Base-by-base conservation (phyloP, 805 yeast species). In the Yamadazyma phyllophila region DNA sequence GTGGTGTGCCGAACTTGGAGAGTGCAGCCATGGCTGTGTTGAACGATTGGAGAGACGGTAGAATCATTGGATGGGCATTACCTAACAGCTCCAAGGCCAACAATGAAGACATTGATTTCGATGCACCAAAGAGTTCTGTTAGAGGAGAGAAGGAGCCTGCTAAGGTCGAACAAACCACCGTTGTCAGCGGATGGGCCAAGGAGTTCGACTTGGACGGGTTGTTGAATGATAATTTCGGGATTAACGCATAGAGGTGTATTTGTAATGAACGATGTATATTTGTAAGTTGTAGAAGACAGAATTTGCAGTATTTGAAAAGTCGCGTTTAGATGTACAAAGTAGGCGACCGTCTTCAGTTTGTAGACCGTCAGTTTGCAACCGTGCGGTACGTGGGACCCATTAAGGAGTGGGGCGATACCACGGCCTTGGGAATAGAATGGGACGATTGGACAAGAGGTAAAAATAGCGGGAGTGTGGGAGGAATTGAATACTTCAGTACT, bases 31-130 rank as follows among this genome's bases (percentile, higher is more conserved):
- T 79, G 57, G 75, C 86, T 31, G 85, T 94, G 10, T 74, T 94
- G 60, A 88, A 80, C 58, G 99, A 94, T 68, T 94, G 98, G 98
- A 82, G 97, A 69, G 97, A 91, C 65, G 99, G 99, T 48, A 81
- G 94, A 62, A 82, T 94, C 57, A 67, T 84, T 45, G 96, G 97
- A 39, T 94, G 97, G 96, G 81, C 88, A 2, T 68, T 83, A 56
- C 96, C 96, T 41, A 84, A 65, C 48, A 58, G 66, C 29, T 73
- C 82, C 10, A 76, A 77, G 55, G 67, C 67, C n/a, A 59, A 64
- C 37, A 67, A 63, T 12, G 58, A 56, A 15, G 51, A 54, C 4
- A 45, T 27, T 7, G 60, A 53, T 55, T 40, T 63, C 55, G 49
- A 69, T 58, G 66, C 61, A 44, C 57, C 74, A 51, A 58, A 68